Percentiles rank a stretch among this genome's conserved stretches.
Evolutionary conservation across 768 basidiomycete species (phyloP).

Genomic region (Trametes cinnabarina): DNA sequence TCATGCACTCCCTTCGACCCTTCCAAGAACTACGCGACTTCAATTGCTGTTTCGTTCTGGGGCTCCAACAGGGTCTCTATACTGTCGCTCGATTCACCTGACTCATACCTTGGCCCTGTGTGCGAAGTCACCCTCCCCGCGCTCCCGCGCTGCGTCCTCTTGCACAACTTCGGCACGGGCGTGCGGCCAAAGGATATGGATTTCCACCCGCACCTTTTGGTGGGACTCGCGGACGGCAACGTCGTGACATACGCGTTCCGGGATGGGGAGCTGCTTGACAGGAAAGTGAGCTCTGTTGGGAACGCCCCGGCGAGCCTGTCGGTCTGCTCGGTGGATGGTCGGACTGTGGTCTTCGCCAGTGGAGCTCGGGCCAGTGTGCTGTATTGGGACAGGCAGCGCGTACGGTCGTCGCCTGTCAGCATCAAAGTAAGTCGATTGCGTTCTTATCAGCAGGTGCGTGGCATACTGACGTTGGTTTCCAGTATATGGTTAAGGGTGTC

Average conservation of each 20-base stretch:
- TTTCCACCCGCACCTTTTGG: conserved; percentile 58
- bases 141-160: conserved; percentile 45
- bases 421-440: conserved; percentile 48
- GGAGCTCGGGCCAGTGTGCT: conserved; percentile 70
- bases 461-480: not conserved
- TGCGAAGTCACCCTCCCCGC: conserved; percentile 43
- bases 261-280: conserved; percentile 37
- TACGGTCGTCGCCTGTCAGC: conserved; percentile 69
- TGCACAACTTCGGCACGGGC: conserved; percentile 58
- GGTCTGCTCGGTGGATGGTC: conserved; percentile 52
- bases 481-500: conserved; percentile 53
- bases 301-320: conserved; percentile 62
- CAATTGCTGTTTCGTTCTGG: conserved; percentile 77
- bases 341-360: conserved; percentile 61
- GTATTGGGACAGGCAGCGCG: conserved; percentile 60
- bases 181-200: conserved; percentile 33
- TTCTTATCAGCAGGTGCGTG: not conserved
- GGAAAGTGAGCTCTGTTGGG: conserved; percentile 65
- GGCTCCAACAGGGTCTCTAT: conserved; percentile 61
- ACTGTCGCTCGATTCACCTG: conserved; percentile 37
- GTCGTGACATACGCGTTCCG: conserved; percentile 53
- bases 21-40: conserved; percentile 42
- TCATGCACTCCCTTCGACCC: conserved; percentile 59
- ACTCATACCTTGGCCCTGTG: conserved; percentile 25
- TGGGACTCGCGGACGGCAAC: conserved; percentile 75